Base-by-base conservation (phyloP, 1,139 yeast species). In the Saccharomyces hybrid region DNA sequence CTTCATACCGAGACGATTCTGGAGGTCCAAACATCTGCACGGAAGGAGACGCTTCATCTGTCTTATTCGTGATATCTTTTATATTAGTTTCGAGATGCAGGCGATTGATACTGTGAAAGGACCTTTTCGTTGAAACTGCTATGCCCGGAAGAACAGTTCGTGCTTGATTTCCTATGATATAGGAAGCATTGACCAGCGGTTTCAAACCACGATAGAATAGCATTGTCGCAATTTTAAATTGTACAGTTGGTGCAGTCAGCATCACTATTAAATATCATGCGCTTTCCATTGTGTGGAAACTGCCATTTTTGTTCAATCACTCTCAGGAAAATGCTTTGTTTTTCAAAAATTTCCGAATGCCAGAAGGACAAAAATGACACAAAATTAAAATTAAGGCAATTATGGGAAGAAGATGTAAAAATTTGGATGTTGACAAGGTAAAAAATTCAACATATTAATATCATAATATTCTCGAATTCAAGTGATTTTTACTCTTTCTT, bases 51-150 rank as follows among this genome's bases (percentile, higher is more conserved):
- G 96, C 86, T 57, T 90, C 97, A 71, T 90, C 90, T 52, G 87
- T 91, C 25, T 85, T 80, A 16, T 95, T 96, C 8, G 72, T 73
- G 54, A 86, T 78, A 62, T 77, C 73, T 9, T 91, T 91, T 48
- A 88, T 9, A 1, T 51, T 3, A 75, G 67, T 61, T 75, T 78
- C 59, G 73, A 75, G 55, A 56, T 51, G 5, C 48, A 8, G 4
- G 51, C 9, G 57, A 38, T 16, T 38, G 13, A 38, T 38, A 6
- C 3, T 38, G 9, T 38, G 20, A 16, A 38, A 16, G 7, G 42
- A 1, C 9, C 42, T 38, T 38, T 38, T 38, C 6, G 42, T 16
- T 38, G 42, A 16, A 38, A 38, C 2, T 38, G 20, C 11, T 38
- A 8, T 2, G 8, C 42, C n/a, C 9, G 42, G 42, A 38, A 38